These are phyloP conservation scores for Kwoniella sp. DNA, from an alignment of 768 basidiomycete genomes.

Conservation along the genomic window DNA sequence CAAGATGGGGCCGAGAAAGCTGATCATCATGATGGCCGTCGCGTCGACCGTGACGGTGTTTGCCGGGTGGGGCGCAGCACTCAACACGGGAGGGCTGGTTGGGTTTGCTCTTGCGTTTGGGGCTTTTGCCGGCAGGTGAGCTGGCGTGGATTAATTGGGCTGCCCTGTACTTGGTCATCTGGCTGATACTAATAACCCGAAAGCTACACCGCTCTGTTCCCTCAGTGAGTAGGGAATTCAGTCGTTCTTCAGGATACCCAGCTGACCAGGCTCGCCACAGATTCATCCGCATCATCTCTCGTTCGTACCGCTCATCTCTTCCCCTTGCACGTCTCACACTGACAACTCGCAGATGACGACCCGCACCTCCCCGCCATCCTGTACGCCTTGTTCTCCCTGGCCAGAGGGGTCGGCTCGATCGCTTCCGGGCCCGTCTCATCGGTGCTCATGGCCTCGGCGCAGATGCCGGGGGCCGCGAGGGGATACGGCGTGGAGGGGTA, in stretches of 20 bases:
- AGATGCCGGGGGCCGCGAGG: conserved; percentile 15
- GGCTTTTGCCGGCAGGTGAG: conserved; percentile 22
- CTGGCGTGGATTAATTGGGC: no score
- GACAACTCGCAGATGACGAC: conserved; percentile 15
- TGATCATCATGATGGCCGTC: conserved; percentile 21
- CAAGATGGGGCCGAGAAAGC: conserved; percentile 12
- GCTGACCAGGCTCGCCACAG: conserved; percentile 2
- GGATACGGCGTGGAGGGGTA: conserved; percentile 27
- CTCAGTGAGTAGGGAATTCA: conserved; percentile 9
- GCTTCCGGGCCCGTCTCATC: conserved; percentile 24
- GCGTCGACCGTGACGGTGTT: conserved; percentile 15
- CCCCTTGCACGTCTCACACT: not conserved
- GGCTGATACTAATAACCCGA: not conserved
- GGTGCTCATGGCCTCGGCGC: conserved; percentile 11
- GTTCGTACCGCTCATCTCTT: conserved; percentile 9
- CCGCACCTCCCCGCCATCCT: conserved; percentile 27
- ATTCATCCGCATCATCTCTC: conserved; percentile 23
- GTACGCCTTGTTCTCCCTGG: conserved; percentile 28
- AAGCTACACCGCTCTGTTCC: conserved; percentile 28
- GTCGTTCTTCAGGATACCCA: not conserved
- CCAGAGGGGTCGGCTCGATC: conserved; percentile 25
- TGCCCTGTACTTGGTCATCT: no score
- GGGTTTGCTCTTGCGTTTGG: conserved; percentile 27
- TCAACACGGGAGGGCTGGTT: conserved; percentile 17
- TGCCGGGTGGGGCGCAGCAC: conserved; percentile 30